Percentiles rank a stretch among this genome's conserved stretches.
Conservation (phyloP, 2,329 filamentous ascomycete genomes). For the Epichloe glyceriae region DNA sequence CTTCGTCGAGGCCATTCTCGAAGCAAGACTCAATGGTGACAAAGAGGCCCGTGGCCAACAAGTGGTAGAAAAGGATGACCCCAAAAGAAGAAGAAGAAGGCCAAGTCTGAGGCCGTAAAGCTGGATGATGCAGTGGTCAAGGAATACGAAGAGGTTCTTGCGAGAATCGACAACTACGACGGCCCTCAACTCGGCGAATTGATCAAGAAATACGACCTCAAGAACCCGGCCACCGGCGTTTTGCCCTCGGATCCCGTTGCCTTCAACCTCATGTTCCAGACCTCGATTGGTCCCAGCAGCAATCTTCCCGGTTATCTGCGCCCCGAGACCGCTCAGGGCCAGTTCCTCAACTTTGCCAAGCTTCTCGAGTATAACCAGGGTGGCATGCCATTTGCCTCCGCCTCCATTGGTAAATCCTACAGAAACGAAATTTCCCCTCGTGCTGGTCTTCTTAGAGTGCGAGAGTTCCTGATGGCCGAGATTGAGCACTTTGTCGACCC, state of each 20-base stretch:
- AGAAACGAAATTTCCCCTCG: slow-evolving; percentile 95
- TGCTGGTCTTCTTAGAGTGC: slow-evolving; percentile 79
- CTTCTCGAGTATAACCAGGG: slow-evolving; percentile 93
- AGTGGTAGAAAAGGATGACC: slow-evolving; percentile 60
- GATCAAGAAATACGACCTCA: slow-evolving; percentile 84
- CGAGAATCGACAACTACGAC: slow-evolving; percentile 90
- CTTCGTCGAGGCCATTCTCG: slow-evolving; percentile 87
- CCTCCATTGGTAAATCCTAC: slow-evolving; percentile 95
- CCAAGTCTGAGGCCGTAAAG: slow-evolving; percentile 66
- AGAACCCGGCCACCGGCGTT: slow-evolving; percentile 68
- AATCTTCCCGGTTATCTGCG: slow-evolving; percentile 76
- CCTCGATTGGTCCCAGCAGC: slow-evolving; percentile 82
- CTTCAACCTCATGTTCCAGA: slow-evolving; percentile 99
- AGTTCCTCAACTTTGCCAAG: slow-evolving; percentile 95
- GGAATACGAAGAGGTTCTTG: slow-evolving; percentile 85
- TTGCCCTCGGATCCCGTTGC: slow-evolving; percentile 69
- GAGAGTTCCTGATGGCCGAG: slow-evolving; percentile 97
- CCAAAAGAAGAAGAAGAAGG: slow-evolving; percentile 82
- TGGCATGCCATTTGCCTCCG: slow-evolving; percentile 92
- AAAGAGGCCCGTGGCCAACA: slow-evolving; percentile 83
- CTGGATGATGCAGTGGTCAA: slow-evolving; percentile 74
- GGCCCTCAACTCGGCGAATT: slow-evolving; percentile 75
- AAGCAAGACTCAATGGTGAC: slow-evolving; percentile 75
- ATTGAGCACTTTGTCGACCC: slow-evolving; percentile 98
- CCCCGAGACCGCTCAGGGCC: slow-evolving; percentile 93